These are phyloP conservation scores for Colletotrichum sp. DNA, from an alignment of 2,329 filamentous ascomycete genomes.

Conservation along the genomic window DNA sequence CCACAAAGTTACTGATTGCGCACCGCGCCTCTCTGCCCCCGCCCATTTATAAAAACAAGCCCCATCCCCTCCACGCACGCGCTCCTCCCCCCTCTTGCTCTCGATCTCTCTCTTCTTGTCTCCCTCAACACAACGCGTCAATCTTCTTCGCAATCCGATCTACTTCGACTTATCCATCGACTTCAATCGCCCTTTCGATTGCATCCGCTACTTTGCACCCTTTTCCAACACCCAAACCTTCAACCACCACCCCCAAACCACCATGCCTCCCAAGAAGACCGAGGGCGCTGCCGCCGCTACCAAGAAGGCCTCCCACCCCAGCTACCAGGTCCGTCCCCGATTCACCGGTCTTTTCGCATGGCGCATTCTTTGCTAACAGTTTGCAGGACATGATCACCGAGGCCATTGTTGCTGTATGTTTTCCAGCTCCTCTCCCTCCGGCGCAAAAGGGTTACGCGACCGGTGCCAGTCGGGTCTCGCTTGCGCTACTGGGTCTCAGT, in stretches of 20 bases:
- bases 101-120: conserved; percentile 25
- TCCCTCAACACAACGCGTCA: conserved; percentile 27
- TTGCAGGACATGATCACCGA: conserved; percentile 67
- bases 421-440: conserved; percentile 33
- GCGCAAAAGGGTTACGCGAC: conserved; percentile 37
- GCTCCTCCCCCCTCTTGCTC: conserved; percentile 41
- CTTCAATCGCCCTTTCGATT: conserved; percentile 22
- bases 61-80: conserved; percentile 55
- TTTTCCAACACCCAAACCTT: conserved; percentile 24
- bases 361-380: conserved; percentile 36
- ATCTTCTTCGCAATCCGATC: conserved; percentile 14
- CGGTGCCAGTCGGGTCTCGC: background rate
- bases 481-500: background rate
- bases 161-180: conserved; percentile 22
- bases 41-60: conserved; percentile 65
- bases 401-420: conserved; percentile 64
- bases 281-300: conserved; percentile 35
- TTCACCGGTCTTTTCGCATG: conserved; percentile 11
- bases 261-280: conserved; percentile 67
- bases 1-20: conserved; percentile 57
- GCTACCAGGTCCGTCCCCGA: conserved; percentile 60
- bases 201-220: conserved; percentile 9
- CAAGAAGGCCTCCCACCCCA: conserved; percentile 54
- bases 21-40: conserved; percentile 55
- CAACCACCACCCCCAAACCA: conserved; percentile 29